Evolutionary conservation across 495 filamentous ascomycete species (phyloP).

Genomic region (Annulohypoxylon nitens): DNA sequence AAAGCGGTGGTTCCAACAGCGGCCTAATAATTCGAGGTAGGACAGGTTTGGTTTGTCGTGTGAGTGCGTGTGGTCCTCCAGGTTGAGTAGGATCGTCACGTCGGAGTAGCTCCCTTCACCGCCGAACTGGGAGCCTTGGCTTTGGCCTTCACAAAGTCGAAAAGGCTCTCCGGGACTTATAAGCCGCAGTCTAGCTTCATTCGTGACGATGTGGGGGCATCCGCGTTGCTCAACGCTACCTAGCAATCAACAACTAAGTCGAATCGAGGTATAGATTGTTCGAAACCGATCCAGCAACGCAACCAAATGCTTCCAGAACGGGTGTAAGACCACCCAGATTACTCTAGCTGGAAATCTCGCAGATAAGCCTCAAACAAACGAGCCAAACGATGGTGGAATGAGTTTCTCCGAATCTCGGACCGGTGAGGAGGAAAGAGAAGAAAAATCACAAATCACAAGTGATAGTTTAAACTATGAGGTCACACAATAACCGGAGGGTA

Average conservation of each 20-base stretch:
- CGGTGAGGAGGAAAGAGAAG: constrained; percentile 3
- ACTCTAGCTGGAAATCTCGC: constrained; percentile 10
- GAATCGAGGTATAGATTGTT: constrained; percentile 35
- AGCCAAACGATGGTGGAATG: constrained; percentile 28
- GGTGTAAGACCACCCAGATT: background rate
- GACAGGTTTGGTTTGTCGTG: constrained; percentile 29
- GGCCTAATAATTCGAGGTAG: constrained; percentile 25
- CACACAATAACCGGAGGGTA: constrained; percentile 17
- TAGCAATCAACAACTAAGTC: constrained; percentile 43
- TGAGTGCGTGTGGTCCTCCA: constrained; percentile 38
- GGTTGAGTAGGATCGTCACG: constrained; percentile 46
- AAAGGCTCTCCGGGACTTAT: constrained; percentile 36
- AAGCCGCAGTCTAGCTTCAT: constrained; percentile 44
- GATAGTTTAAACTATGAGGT: background rate
- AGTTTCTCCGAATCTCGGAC: constrained; percentile 31
- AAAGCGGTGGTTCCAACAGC: constrained; percentile 26
- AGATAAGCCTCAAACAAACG: constrained; percentile 23
- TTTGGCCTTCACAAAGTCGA: constrained; percentile 19
- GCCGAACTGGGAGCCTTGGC: constrained; percentile 46
- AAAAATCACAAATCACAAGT: constrained; percentile 2
- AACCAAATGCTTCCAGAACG: background rate
- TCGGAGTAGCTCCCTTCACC: constrained; percentile 45
- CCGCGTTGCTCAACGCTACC: constrained; percentile 39
- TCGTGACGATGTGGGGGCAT: constrained; percentile 39
- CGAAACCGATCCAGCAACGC: constrained; percentile 9